phyloP scores from a whole-genome alignment of 139 green algal genomes.

The Tetratostichococcus sp. region DNA sequence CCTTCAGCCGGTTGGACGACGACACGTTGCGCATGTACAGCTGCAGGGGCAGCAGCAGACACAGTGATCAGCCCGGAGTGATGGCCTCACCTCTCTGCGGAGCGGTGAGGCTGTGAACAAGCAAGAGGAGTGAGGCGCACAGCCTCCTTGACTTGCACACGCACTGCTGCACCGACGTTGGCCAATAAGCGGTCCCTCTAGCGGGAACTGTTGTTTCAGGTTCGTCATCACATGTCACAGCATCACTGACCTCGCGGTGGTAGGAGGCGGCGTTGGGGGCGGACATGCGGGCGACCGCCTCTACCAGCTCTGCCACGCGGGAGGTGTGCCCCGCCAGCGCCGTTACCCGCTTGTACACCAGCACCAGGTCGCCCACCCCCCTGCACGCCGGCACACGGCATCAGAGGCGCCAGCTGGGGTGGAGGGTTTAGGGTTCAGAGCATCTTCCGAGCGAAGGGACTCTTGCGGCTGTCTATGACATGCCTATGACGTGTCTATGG shows the following conservation, averaged over 20 bases:
- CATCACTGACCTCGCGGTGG: neutral
- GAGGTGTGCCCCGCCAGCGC: constrained; percentile 81
- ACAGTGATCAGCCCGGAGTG: constrained; percentile 21
- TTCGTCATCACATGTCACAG: too few relatives aligned
- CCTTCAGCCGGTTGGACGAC: constrained; percentile 22
- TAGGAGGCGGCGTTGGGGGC: neutral
- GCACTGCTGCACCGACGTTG: too few relatives aligned
- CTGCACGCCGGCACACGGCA: constrained; percentile 20
- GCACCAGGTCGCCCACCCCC: constrained; percentile 88
- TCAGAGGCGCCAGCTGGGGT: too few relatives aligned
- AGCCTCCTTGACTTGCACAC: neutral
- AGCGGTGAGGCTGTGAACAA: too few relatives aligned
- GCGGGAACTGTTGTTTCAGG: too few relatives aligned
- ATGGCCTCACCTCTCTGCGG: too few relatives aligned
- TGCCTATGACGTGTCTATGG: too few relatives aligned
- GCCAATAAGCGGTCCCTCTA: too few relatives aligned
- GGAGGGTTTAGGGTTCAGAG: too few relatives aligned
- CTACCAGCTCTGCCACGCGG: constrained; percentile 87
- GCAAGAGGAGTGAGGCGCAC: too few relatives aligned
- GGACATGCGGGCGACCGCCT: constrained; percentile 49
- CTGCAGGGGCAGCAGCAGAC: constrained; percentile 25
- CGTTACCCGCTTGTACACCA: constrained; percentile 94
- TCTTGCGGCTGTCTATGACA: too few relatives aligned
- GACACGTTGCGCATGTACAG: constrained; percentile 76
- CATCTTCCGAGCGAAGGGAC: too few relatives aligned